Percentiles rank a stretch among this genome's conserved stretches.
These are phyloP conservation scores for Chlamydomonas schloesseri DNA, from an alignment of 139 green algal genomes.

Conservation along the genomic window DNA sequence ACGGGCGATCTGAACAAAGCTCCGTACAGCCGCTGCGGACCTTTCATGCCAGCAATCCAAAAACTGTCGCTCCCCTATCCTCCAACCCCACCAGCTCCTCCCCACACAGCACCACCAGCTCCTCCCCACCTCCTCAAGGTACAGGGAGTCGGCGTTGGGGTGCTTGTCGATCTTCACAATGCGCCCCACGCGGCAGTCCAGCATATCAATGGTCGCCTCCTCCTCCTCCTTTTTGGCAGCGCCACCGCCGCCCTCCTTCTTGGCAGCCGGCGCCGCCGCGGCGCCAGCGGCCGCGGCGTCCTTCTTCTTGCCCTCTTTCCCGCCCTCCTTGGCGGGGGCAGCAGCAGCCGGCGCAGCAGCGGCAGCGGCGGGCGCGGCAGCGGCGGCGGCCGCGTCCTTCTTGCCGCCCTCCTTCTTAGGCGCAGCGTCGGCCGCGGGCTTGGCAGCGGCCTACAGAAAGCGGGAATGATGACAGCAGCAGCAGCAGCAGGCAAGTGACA, in stretches of 20 bases:
- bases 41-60: too few relatives aligned
- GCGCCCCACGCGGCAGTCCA: conserved; percentile 76
- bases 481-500: too few relatives aligned
- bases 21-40: too few relatives aligned
- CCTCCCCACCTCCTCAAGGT: conserved; percentile 86
- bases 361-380: background rate
- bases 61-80: too few relatives aligned
- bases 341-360: background rate
- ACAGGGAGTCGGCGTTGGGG: conserved; percentile 93
- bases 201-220: conserved; percentile 33
- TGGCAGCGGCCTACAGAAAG: conserved; percentile 1
- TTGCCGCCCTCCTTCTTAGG: conserved; percentile 26
- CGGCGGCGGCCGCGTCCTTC: background rate
- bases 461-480: too few relatives aligned
- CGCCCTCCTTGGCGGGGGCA: background rate
- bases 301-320: conserved; percentile 42
- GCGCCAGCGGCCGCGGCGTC: background rate
- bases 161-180: conserved; percentile 86
- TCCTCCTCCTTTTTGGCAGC: background rate
- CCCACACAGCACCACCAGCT: background rate
- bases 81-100: too few relatives aligned
- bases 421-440: background rate
- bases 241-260: background rate
- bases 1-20: too few relatives aligned
- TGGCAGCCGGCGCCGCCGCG: background rate